Conservation (phyloP, 148 eudicot species). For the Rhododendron kiyosumense region DNA sequence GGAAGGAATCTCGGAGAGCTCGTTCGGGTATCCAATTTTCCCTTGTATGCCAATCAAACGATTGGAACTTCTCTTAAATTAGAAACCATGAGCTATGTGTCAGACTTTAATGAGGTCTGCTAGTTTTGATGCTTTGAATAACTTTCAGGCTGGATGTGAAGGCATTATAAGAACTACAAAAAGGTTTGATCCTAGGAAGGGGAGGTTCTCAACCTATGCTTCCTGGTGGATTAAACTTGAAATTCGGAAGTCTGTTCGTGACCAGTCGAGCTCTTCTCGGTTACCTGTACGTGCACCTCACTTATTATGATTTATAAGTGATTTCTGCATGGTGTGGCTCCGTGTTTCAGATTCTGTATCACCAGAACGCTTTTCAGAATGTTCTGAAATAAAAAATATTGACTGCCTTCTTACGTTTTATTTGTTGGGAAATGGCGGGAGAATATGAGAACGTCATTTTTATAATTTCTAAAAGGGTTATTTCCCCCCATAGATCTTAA, state of each 20-base stretch:
- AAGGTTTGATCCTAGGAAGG: conserved; percentile 89
- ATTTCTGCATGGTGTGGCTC: background rate
- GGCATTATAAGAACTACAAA: conserved; percentile 81
- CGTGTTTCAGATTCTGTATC: background rate
- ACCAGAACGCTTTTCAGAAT: background rate
- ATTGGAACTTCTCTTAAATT: background rate
- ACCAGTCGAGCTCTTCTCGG: conserved; percentile 68
- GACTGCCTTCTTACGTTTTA: background rate
- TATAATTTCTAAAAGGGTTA: background rate
- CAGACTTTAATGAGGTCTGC: background rate
- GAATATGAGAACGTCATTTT: background rate
- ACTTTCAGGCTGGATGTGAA: conserved; percentile 78
- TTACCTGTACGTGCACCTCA: conserved; percentile 53
- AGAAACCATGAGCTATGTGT: background rate
- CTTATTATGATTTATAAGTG: background rate
- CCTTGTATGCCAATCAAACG: background rate
- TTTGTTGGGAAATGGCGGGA: background rate
- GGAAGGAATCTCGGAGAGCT: conserved; percentile 85
- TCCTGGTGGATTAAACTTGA: conserved; percentile 98
- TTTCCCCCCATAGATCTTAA: background rate
- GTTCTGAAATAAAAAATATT: background rate
- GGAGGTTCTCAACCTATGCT: conserved; percentile 90
- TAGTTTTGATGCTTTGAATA: conserved; percentile 3
- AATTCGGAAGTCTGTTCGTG: conserved; percentile 68
- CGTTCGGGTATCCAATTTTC: conserved; percentile 59